A percentile compares a stretch with the other conserved stretches of the same genome.
Evolutionary conservation across 345 rosid species (phyloP).

Genomic region (Cardiospermum halicacabum): DNA sequence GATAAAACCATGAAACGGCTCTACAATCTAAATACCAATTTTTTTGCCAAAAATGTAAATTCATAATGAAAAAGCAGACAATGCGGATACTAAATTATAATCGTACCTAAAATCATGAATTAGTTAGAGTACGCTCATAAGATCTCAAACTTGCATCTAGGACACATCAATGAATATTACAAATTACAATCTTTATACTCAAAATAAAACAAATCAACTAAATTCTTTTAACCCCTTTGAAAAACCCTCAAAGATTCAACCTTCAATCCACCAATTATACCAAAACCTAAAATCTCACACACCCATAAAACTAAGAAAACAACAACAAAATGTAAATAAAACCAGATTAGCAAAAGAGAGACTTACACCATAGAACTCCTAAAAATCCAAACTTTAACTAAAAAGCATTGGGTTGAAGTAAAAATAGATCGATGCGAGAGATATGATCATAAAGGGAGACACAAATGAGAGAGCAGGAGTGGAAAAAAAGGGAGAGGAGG

Average conservation of each 20-base stretch:
- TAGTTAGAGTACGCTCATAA: background rate
- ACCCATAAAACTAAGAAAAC: no score
- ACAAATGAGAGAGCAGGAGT: slow-evolving; percentile 63
- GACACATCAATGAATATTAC: background rate
- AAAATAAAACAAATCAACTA: background rate
- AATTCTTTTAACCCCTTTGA: background rate
- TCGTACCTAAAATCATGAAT: background rate
- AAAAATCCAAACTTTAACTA: slow-evolving; percentile 87
- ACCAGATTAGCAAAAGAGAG: slow-evolving; percentile 16
- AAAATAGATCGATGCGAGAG: slow-evolving; percentile 66
- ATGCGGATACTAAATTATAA: background rate
- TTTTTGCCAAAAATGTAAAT: background rate
- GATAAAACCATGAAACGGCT: background rate
- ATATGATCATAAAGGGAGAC: slow-evolving; percentile 58
- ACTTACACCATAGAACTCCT: slow-evolving; percentile 99
- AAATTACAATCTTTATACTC: background rate
- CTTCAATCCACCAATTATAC: background rate
- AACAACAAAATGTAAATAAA: background rate
- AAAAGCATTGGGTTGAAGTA: slow-evolving; percentile 67
- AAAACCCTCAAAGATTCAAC: background rate
- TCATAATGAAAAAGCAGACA: background rate
- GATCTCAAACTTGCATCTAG: background rate
- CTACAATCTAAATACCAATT: background rate
- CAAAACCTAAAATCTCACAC: background rate
- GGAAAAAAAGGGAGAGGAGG: slow-evolving; percentile 26